Evolutionary conservation across 2,329 filamentous ascomycete genomes (phyloP).

Genomic region (Penicillium sp.): DNA sequence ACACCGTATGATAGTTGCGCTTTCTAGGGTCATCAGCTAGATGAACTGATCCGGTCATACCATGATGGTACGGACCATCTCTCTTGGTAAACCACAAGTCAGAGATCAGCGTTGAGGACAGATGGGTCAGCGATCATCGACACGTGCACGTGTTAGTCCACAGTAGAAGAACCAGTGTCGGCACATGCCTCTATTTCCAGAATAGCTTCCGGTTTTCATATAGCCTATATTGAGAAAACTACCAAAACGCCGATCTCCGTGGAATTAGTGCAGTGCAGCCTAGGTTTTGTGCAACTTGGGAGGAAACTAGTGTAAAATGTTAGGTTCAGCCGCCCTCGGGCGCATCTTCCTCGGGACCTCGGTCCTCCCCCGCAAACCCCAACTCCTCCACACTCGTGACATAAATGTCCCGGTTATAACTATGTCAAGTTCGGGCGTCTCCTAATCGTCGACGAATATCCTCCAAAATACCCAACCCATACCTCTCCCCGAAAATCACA

Average conservation of each 20-base stretch:
- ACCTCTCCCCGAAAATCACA: constrained; percentile 1
- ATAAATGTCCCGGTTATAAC: constrained; percentile 2
- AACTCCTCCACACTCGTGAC: constrained; percentile 13
- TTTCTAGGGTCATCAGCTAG: background rate
- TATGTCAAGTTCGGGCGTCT: background rate
- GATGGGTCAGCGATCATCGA: background rate
- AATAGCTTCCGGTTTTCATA: background rate
- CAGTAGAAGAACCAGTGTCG: background rate
- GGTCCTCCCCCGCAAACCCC: constrained; percentile 34
- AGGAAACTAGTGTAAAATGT: background rate
- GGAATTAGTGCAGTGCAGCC: constrained; percentile 1
- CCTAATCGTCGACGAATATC: background rate
- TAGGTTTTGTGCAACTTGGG: constrained; percentile 5
- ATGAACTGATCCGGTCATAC: background rate
- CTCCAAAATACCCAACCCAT: background rate
- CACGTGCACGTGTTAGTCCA: constrained; percentile 1
- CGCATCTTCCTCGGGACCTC: constrained; percentile 36
- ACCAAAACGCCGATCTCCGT: constrained; percentile 2
- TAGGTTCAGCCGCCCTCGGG: constrained; percentile 1
- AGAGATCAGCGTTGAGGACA: background rate
- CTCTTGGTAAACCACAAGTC: background rate
- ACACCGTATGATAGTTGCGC: background rate
- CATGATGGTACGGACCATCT: background rate
- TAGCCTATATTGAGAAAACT: background rate
- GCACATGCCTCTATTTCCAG: background rate